Percentiles rank a stretch among this genome's conserved stretches.
Evolutionary conservation across 129 eudicot genomes (phyloP).

Genomic region (Lactuca sativa): DNA sequence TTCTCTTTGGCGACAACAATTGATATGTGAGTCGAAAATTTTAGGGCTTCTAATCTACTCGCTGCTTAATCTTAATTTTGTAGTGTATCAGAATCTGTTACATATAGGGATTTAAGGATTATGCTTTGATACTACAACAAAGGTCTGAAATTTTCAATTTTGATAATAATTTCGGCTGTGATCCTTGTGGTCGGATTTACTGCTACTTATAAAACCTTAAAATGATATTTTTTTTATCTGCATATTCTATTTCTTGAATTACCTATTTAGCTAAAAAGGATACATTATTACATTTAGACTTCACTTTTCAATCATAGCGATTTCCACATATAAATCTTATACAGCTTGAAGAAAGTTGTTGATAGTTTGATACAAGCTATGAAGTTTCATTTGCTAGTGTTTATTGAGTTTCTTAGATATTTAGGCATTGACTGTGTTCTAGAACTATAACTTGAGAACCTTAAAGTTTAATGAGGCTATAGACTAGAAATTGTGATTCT

Average conservation of each 20-base stretch:
- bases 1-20: slow-evolving; percentile 47
- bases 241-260: not conserved
- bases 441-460: not conserved
- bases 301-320: not conserved
- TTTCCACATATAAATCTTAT: not conserved
- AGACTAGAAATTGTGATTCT: not conserved
- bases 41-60: slow-evolving; percentile 17
- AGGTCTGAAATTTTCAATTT: not conserved
- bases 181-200: not conserved
- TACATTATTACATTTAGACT: not conserved
- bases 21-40: slow-evolving; percentile 9
- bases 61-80: not conserved
- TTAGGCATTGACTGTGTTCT: not conserved
- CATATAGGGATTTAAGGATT: not conserved
- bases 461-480: not conserved
- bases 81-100: slow-evolving; percentile 1
- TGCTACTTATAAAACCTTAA: not conserved
- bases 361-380: not conserved
- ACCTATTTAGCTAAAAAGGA: not conserved
- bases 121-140: not conserved
- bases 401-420: not conserved
- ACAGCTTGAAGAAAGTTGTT: not conserved
- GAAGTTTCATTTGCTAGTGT: not conserved
- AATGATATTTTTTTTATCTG: not conserved
- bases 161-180: slow-evolving; percentile 1